Conservation (phyloP, 257 asterid genomes). For the Linaria vulgaris region DNA sequence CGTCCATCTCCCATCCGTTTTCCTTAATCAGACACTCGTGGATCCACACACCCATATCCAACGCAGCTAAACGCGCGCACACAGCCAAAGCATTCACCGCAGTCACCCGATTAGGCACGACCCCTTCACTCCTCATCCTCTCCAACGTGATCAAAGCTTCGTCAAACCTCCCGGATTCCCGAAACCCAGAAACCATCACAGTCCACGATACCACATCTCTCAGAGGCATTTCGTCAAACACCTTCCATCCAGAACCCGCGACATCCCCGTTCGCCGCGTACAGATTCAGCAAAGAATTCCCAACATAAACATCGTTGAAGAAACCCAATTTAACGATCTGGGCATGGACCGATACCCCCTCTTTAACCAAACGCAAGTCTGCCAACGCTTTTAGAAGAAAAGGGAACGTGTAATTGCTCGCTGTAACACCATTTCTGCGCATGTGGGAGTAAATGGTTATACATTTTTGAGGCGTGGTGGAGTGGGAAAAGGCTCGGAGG, state of each 20-base stretch:
- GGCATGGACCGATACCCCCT: slow-evolving; percentile 50
- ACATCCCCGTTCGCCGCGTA: slow-evolving; percentile 50
- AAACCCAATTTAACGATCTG: slow-evolving; percentile 47
- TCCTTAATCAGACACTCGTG: slow-evolving; percentile 42
- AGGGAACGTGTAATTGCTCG: slow-evolving; percentile 61
- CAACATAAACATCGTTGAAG: slow-evolving; percentile 54
- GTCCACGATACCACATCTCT: slow-evolving; percentile 87
- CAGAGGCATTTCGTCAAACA: slow-evolving; percentile 75
- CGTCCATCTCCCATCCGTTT: slow-evolving; percentile 61
- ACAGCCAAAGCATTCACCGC: slow-evolving; percentile 69
- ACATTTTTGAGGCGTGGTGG: slow-evolving; percentile 36
- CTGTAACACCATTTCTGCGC: slow-evolving; percentile 34
- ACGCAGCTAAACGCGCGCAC: slow-evolving; percentile 55
- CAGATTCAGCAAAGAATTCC: slow-evolving; percentile 55
- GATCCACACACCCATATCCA: slow-evolving; percentile 58
- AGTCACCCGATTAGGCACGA: slow-evolving; percentile 69
- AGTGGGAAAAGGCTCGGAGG: slow-evolving; percentile 58
- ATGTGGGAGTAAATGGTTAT: slow-evolving; percentile 44
- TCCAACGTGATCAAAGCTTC: slow-evolving; percentile 57
- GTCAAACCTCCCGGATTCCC: slow-evolving; percentile 42
- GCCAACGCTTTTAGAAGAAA: slow-evolving; percentile 58
- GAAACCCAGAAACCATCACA: slow-evolving; percentile 56
- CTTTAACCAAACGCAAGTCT: slow-evolving; percentile 38
- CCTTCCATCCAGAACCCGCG: slow-evolving; percentile 39
- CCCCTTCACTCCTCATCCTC: slow-evolving; percentile 51